Conservation (phyloP, 495 filamentous ascomycete species). For the Penicillium mononematosum region DNA sequence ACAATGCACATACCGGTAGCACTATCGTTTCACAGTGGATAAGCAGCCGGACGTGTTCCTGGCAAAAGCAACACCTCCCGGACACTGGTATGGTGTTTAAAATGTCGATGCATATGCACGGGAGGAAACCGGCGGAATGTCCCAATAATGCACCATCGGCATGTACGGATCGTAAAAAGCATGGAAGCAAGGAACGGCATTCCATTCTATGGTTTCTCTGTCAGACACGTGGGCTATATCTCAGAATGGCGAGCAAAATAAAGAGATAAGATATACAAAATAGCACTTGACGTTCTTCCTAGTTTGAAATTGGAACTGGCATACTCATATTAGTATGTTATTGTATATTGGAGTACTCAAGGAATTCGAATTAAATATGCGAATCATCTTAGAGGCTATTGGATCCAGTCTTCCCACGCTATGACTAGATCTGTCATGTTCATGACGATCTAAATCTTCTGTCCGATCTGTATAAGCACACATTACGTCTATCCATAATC, state of each 20-base stretch:
- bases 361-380: conserved; percentile 1
- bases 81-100: conserved; percentile 7
- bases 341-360: background rate
- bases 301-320: background rate
- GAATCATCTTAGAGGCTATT: background rate
- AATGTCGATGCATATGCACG: background rate
- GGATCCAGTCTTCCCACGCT: background rate
- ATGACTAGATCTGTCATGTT: background rate
- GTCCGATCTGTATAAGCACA: background rate
- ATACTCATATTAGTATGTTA: background rate
- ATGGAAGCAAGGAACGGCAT: conserved; percentile 15
- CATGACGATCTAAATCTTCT: conserved; percentile 2
- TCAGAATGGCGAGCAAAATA: background rate
- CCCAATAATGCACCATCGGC: conserved; percentile 7
- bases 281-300: background rate
- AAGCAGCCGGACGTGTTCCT: conserved; percentile 4
- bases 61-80: conserved; percentile 5
- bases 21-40: conserved; percentile 3
- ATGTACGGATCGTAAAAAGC: conserved; percentile 2
- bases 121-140: background rate
- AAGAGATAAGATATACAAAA: background rate
- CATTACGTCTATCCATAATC: background rate
- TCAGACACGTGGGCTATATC: conserved; percentile 13
- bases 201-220: background rate
- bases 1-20: background rate